Evolutionary conservation across 2,329 filamentous ascomycete species (phyloP), one percentile per base, ranked within the genome.

Genomic region (Aciculosporium take): DNA sequence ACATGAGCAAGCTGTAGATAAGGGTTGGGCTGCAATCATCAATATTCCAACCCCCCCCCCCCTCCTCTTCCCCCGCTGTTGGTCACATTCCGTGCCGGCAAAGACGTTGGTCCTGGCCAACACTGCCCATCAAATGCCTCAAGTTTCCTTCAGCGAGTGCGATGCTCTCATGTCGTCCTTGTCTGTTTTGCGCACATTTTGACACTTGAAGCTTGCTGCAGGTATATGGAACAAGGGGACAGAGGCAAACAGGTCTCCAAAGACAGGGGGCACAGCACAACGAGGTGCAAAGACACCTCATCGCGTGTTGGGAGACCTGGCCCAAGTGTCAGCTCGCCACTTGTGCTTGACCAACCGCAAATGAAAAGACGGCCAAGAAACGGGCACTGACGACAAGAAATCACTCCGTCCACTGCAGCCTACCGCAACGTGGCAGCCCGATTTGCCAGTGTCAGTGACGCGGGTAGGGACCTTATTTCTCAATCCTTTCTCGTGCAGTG

Each of bases 351-450:
- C 23, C 23, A 23, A 32, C 15, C 37, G 15, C 18, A 20, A 36
- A 27, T 12, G 33, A 17, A 25, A 31, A 34, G 25, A 9, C 24
- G 15, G 30, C 28, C 35, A 18, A 13, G 33, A 20, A 24, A 20
- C 25, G 27, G 27, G 34, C 29, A 37, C 20, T 32, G 24, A 18
- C 33, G 25, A 37, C 20, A n/a, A n/a, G 27, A 7, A 31, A 37
- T 25, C 12, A 20, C 13, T 9, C 27, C 31, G 23, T 13, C 23
- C 31, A 30, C 28, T 38, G 35, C 40, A 38, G 15, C 21, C 28
- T 13, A 32, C n/a, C 21, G 40, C 28, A 43, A 43, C 37, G 41
- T 43, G 37, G 37, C 41, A 43, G 37, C 37, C 41, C 41, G 24
- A 39, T 30, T 15, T 32, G 29, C 37, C 36, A 35, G 9, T 29